A percentile compares a stretch with the other conserved stretches of the same genome.
These are phyloP conservation scores for Blastobotrys parvus DNA, from an alignment of 805 yeast species.

Conservation along the genomic window DNA sequence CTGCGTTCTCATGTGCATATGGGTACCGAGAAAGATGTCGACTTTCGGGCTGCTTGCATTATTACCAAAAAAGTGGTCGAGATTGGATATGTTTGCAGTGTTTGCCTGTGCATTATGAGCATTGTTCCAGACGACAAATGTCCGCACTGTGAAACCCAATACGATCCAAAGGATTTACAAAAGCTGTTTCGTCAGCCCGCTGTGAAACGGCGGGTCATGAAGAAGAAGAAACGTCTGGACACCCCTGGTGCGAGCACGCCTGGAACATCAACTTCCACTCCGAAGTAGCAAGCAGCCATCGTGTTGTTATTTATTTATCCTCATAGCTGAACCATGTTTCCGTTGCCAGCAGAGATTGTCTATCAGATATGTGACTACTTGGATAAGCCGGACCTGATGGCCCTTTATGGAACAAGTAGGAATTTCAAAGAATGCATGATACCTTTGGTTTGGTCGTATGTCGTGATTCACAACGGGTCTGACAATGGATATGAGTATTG, in stretches of 20 bases:
- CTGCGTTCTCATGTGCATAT: constrained; percentile 66
- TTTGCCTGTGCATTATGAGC: constrained; percentile 66
- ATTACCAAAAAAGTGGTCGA: constrained; percentile 86
- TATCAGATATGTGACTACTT: no score
- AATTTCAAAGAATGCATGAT: no score
- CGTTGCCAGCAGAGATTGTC: no score
- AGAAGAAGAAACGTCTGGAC: constrained; percentile 25
- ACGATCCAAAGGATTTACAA: constrained; percentile 54
- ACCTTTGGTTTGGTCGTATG: no score
- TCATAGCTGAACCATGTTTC: no score
- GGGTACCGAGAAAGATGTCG: constrained; percentile 79
- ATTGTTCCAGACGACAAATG: constrained; percentile 55
- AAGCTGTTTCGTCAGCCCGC: constrained; percentile 54
- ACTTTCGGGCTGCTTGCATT: constrained; percentile 91
- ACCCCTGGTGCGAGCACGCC: background rate
- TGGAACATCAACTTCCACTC: background rate
- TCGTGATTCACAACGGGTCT: no score
- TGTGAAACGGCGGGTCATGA: constrained; percentile 33
- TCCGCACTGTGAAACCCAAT: constrained; percentile 78
- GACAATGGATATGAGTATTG: no score
- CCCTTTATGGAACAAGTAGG: no score
- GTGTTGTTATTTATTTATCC: no score
- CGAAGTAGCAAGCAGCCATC: no score
- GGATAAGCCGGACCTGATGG: no score
- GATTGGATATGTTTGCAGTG: constrained; percentile 90